phyloP scores from a whole-genome alignment of 306 rosid species.

The Ormosia emarginata region DNA sequence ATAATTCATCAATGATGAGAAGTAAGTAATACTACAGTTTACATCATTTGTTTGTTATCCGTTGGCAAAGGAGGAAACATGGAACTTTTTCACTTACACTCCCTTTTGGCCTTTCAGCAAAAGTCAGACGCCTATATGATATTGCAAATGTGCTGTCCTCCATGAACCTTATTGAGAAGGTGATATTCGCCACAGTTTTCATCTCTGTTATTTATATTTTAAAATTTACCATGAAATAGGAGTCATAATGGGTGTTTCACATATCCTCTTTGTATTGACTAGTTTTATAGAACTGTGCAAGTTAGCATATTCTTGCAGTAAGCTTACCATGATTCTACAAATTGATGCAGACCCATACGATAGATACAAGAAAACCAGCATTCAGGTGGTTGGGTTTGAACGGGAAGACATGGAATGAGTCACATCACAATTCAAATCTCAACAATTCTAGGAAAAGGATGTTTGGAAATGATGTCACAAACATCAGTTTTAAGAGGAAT shows the following conservation, averaged over 20 bases:
- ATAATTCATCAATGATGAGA: slow-evolving; percentile 72
- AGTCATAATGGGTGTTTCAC: not conserved
- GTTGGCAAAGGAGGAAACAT: not conserved
- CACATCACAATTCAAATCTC: slow-evolving; percentile 14
- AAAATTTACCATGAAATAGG: not conserved
- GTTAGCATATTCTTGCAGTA: not conserved
- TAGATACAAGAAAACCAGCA: slow-evolving; percentile 82
- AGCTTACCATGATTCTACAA: not conserved
- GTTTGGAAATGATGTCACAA: slow-evolving; percentile 78
- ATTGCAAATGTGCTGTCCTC: slow-evolving; percentile 92
- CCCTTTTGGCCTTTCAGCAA: slow-evolving; percentile 56
- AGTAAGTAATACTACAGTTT: slow-evolving; percentile 38
- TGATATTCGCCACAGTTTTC: slow-evolving; percentile 9
- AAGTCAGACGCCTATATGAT: slow-evolving; percentile 92
- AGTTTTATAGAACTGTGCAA: not conserved
- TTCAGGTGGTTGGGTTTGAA: slow-evolving; percentile 78
- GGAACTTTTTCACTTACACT: slow-evolving; percentile 8
- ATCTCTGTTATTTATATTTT: not conserved
- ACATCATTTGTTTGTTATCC: not conserved
- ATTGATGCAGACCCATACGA: slow-evolving; percentile 66
- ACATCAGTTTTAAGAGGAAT: slow-evolving; percentile 49
- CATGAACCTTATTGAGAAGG: slow-evolving; percentile 89
- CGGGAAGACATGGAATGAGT: slow-evolving; percentile 34
- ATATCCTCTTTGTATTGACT: not conserved
- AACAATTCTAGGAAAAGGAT: slow-evolving; percentile 62